Base-by-base conservation (phyloP, 106 monocot species). In the Apostasia shenzhenica region DNA sequence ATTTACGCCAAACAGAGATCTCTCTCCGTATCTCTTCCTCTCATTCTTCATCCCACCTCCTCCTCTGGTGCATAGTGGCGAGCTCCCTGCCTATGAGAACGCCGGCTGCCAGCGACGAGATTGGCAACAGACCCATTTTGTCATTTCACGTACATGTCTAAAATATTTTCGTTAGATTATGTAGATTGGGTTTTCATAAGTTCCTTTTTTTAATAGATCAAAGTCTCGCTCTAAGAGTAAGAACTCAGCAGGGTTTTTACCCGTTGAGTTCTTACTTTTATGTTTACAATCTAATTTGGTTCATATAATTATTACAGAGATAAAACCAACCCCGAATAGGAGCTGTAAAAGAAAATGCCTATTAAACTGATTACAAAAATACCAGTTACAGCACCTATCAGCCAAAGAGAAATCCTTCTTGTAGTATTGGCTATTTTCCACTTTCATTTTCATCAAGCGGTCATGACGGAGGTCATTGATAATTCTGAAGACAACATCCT, bases 351-450 rank as follows among this genome's bases (percentile, higher is more conserved):
- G 13, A 56, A 56, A 56, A 56, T 56, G 9, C 50, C 5, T 66
- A 66, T 50, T 66, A 49, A 66, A 66, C 66, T n/a, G 48, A 39
- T 66, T 49, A 38, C 50, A 66, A n/a, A 14, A 66, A 66, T 51
- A 50, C 26, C 14, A 51, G 37, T 39, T 66, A 66, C 2, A 38
- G 66, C 26, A 66, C 66, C 49, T 66, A 66, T 66, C 38, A 66
- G 14, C 44, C 66, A 50, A 66, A 66, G 37, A 66, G 45, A 49
- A 66, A 39, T 66, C 50, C 66, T 66, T 66, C 66, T 3, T 48
- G 50, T 51, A 50, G 50, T 66, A 66, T 66, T 48, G 14, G 37
- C 6, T 10, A 38, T 66, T 67, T 50, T 26, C 5, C 66, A 4
- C 48, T 50, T 50, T 50, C 50, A 5, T 50, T 50, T 50, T 50